Percentiles rank a stretch among this genome's conserved stretches.
Conservation (phyloP, 1,139 yeast species). For the Schizosaccharomyces versatilis region DNA sequence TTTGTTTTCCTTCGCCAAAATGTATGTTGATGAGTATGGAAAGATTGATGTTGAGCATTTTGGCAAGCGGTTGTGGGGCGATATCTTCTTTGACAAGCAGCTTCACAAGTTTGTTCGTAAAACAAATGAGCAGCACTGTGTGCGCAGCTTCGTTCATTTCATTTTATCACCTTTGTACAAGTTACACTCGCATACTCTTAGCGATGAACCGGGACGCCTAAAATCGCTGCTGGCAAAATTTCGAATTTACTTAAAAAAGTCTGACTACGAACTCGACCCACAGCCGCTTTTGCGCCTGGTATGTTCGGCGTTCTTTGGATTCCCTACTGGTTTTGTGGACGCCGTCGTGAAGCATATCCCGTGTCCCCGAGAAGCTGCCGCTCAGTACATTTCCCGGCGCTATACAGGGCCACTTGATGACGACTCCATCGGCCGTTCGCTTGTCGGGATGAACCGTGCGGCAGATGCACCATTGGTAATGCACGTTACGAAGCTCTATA, state of each 20-base stretch:
- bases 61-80: slow-evolving; percentile 53
- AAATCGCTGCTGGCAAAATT: slow-evolving; percentile 24
- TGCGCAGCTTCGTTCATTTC: slow-evolving; percentile 44
- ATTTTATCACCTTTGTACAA: slow-evolving; percentile 67
- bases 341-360: slow-evolving; percentile 22
- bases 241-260: slow-evolving; percentile 17
- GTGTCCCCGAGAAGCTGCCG: slow-evolving; percentile 24
- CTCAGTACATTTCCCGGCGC: slow-evolving; percentile 15
- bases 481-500: slow-evolving; percentile 39
- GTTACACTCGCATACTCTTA: slow-evolving; percentile 28
- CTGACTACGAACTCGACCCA: slow-evolving; percentile 27
- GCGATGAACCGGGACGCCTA: slow-evolving; percentile 29
- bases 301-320: slow-evolving; percentile 33
- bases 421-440: background rate
- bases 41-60: slow-evolving; percentile 26
- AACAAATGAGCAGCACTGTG: slow-evolving; percentile 18
- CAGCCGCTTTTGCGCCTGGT: slow-evolving; percentile 35
- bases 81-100: slow-evolving; percentile 30
- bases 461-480: slow-evolving; percentile 28
- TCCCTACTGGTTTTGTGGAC: slow-evolving; percentile 34
- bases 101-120: slow-evolving; percentile 27
- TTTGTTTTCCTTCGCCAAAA: slow-evolving; percentile 37
- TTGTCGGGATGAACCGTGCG: slow-evolving; percentile 1
- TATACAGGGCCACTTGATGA: slow-evolving; percentile 13
- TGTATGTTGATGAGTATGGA: slow-evolving; percentile 24